These are phyloP conservation scores for Coemansia asiatica DNA, from an alignment of 192 early-diverging fungal species.

Conservation along the genomic window DNA sequence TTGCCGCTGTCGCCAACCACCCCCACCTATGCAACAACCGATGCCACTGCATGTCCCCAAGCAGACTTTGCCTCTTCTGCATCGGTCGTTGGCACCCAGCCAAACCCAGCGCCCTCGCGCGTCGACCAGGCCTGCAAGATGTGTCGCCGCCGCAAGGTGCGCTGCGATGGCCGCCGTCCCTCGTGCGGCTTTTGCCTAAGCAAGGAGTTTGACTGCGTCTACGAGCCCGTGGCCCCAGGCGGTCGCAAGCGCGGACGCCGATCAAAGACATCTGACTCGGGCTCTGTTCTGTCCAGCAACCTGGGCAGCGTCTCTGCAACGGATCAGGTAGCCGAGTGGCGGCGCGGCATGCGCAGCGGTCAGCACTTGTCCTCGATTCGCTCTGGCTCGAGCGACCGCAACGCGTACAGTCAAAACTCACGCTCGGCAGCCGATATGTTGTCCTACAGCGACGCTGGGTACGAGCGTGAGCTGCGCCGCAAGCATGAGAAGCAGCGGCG, in stretches of 20 bases:
- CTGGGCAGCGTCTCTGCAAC: neutral
- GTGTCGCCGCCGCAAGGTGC: conserved; percentile 58
- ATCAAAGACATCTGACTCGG: conserved; percentile 18
- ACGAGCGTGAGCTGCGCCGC: conserved; percentile 5
- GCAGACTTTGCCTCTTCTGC: neutral
- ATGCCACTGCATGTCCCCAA: neutral
- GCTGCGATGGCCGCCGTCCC: conserved; percentile 52
- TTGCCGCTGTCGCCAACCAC: conserved; percentile 14
- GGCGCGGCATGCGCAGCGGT: neutral
- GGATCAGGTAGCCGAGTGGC: neutral
- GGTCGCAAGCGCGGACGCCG: conserved; percentile 39
- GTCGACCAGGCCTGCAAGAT: conserved; percentile 56
- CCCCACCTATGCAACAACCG: neutral
- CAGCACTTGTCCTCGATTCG: conserved; percentile 14
- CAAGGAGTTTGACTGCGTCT: conserved; percentile 43
- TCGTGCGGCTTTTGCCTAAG: conserved; percentile 45
- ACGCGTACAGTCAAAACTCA: neutral
- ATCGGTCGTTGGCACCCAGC: neutral
- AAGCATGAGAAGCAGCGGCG: conserved; percentile 24
- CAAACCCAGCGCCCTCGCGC: conserved; percentile 16
- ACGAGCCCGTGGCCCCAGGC: conserved; percentile 37
- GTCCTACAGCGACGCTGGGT: conserved; percentile 13
- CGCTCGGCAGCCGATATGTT: neutral
- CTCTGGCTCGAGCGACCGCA: conserved; percentile 9
- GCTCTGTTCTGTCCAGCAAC: conserved; percentile 19